Evolutionary conservation across 1,284 basidiomycete genomes (phyloP).

Genomic region (Trichosporon faecale): DNA sequence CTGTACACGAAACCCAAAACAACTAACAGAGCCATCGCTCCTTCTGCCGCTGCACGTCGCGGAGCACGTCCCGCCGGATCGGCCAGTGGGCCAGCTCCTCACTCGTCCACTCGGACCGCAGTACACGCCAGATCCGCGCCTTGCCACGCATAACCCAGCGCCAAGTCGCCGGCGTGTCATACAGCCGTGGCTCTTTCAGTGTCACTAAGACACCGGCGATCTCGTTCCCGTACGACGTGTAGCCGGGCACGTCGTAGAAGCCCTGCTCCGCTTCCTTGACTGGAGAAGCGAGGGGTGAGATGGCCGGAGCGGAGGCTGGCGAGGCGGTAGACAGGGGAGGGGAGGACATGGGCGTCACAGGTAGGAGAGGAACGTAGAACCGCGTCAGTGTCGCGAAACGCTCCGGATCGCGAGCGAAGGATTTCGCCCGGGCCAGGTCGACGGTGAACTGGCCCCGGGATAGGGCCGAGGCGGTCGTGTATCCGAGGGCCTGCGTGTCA

Average conservation of each 20-base stretch:
- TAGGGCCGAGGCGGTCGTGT: constrained; percentile 26
- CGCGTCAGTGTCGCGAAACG: not conserved
- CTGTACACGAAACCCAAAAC: not conserved
- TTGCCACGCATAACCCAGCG: not conserved
- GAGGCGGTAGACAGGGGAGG: not conserved
- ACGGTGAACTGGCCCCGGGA: constrained; percentile 35
- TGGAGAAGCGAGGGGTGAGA: no score
- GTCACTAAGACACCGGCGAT: constrained; percentile 1
- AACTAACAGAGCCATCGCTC: not conserved
- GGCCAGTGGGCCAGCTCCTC: not conserved
- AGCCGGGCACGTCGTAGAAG: not conserved
- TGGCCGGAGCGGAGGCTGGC: not conserved
- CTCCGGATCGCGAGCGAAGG: constrained; percentile 22
- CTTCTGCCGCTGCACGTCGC: constrained; percentile 3
- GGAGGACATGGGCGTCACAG: not conserved
- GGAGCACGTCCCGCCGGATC: not conserved
- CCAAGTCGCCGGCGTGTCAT: not conserved
- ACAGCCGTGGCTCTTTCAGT: not conserved
- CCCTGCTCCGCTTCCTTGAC: no score
- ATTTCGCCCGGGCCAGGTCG: constrained; percentile 33
- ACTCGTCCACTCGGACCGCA: not conserved
- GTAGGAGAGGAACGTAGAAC: not conserved
- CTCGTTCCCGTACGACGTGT: not conserved
- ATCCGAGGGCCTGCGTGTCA: constrained; percentile 33
- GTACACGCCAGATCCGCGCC: not conserved